Percentiles rank a stretch among this genome's conserved stretches.
Evolutionary conservation across 225 moss, liverwort and hornwort species (phyloP).

Genomic region (Thuidium tamariscinum): DNA sequence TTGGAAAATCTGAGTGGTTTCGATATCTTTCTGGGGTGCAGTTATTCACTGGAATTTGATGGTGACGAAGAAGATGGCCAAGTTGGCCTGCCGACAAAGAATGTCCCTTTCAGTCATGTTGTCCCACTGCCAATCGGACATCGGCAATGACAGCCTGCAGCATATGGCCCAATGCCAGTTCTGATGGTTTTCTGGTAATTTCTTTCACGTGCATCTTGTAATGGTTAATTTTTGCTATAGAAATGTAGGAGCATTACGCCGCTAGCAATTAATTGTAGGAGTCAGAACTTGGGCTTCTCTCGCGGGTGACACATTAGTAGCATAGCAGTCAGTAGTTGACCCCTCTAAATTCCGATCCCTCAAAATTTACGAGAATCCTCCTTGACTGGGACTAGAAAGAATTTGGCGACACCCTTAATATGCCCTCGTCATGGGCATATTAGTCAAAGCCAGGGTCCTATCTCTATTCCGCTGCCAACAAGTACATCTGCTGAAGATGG

Average conservation of each 20-base stretch:
- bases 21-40: not conserved
- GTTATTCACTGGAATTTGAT: slow-evolving; percentile 59
- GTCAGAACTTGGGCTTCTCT: slow-evolving; percentile 4
- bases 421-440: not conserved
- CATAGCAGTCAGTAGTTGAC: slow-evolving; percentile 46
- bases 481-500: not conserved
- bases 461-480: not conserved
- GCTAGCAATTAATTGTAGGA: not conserved
- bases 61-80: slow-evolving; percentile 91
- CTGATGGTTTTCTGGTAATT: not conserved
- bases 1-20: not conserved
- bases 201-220: slow-evolving; percentile 6
- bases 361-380: not conserved
- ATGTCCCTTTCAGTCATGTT: slow-evolving; percentile 46
- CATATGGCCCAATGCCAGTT: not conserved
- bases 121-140: slow-evolving; percentile 79
- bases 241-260: not conserved
- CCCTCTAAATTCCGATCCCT: not conserved
- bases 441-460: not conserved
- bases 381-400: not conserved
- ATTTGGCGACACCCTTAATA: not conserved
- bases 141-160: slow-evolving; percentile 56
- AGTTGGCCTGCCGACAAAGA: slow-evolving; percentile 58
- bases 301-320: slow-evolving; percentile 35
- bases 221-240: not conserved